phyloP scores from a whole-genome alignment of 805 yeast species.

The Ogataea corticis region DNA sequence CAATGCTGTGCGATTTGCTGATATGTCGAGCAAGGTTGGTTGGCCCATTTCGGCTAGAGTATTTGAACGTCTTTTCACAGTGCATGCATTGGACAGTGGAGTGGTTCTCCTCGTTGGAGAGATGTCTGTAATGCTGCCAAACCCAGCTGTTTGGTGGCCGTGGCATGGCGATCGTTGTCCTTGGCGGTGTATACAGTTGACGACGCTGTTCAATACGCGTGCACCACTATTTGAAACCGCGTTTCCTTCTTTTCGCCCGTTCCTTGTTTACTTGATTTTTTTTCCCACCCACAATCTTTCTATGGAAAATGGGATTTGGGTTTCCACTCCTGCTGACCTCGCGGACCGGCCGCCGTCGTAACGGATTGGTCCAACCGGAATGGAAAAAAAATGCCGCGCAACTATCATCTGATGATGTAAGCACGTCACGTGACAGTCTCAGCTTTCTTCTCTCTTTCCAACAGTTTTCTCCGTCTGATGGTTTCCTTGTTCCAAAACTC shows the following conservation, averaged over 20 bases:
- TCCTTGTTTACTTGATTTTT: slow-evolving; percentile 1
- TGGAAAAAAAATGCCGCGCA: neutral
- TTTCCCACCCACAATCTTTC: no score
- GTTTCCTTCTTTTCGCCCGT: neutral
- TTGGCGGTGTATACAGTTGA: no score
- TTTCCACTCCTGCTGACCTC: slow-evolving; percentile 1
- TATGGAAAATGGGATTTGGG: no score
- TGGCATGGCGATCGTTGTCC: slow-evolving; percentile 33
- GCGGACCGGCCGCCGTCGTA: slow-evolving; percentile 1
- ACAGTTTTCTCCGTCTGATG: slow-evolving; percentile 50
- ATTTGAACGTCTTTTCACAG: slow-evolving; percentile 31
- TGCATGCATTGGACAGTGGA: slow-evolving; percentile 31
- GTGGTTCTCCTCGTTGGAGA: slow-evolving; percentile 22
- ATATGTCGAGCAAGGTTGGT: slow-evolving; percentile 37
- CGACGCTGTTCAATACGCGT: neutral
- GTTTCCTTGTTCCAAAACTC: slow-evolving; percentile 93
- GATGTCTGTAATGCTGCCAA: slow-evolving; percentile 36
- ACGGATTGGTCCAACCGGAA: slow-evolving; percentile 4
- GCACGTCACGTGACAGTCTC: neutral
- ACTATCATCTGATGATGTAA: neutral
- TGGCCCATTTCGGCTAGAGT: slow-evolving; percentile 37
- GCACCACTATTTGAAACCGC: no score
- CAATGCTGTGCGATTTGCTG: slow-evolving; percentile 29
- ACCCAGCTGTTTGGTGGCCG: slow-evolving; percentile 39
- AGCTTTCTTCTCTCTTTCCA: slow-evolving; percentile 20